Evolutionary conservation across 2,329 filamentous ascomycete species (phyloP), one percentile per base, ranked within the genome.

Genomic region (Penicillium sclerotigenum): DNA sequence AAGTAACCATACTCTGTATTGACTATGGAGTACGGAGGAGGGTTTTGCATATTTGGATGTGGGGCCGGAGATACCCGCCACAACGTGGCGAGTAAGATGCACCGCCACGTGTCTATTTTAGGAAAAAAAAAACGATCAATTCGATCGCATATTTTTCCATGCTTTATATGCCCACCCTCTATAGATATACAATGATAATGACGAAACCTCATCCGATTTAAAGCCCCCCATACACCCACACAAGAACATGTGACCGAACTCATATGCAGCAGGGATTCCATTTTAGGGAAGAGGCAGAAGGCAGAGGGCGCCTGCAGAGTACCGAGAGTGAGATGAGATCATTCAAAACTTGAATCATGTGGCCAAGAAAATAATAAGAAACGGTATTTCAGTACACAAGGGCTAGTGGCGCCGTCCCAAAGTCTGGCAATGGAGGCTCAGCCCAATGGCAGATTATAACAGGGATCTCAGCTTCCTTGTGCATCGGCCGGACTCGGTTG

Each of bases 381-480:
- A 41, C 28, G 40, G 58, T 56, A 60, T 54, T 42, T 33, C 48
- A 51, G 11, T 37, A 52, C 41, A 49, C 6, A 20, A 59, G 52
- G 57, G 60, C 53, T 51, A 57, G 56, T 59, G 59, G 63, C 66
- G 65, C 66, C 66, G 68, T 62, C 54, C 59, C 65, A 70, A 71
- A 71, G 63, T 70, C 66, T 69, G 59, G 63, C 66, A 59, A 71
- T 63, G 65, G 56, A 65, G 67, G 63, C 60, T 65, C 66, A 66
- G 69, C 68, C 73, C 73, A 75, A 75, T 75, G 51, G 68, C 58
- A 62, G 70, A 68, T 72, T 70, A 58, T 57, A 74, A 59, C 71
- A 69, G 68, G 71, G 66, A 69, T 73, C 61, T 72, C 67, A 69
- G 66, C 70, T 63, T 49, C 40, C 47, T 60, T 60, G 62, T 54